Evolutionary conservation across 2,329 filamentous ascomycete genomes (phyloP).

Genomic region (Verticillium zaregamsianum): DNA sequence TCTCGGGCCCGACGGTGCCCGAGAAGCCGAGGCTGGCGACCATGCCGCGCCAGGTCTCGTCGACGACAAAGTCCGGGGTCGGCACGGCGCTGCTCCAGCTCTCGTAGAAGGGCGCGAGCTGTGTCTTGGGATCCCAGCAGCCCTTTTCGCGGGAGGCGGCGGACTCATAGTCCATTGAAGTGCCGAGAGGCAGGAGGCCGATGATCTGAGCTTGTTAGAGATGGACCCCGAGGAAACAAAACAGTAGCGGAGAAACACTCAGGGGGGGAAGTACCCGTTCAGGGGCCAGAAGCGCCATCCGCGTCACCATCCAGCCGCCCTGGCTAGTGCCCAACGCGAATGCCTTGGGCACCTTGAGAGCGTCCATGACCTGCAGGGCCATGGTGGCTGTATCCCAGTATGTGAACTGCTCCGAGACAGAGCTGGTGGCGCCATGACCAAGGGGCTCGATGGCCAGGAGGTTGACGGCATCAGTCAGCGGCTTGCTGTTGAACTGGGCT

Average conservation of each 20-base stretch:
- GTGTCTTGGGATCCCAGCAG: constrained; percentile 43
- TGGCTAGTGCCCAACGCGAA: constrained; percentile 49
- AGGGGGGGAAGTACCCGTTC: constrained; percentile 31
- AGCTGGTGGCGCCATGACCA: constrained; percentile 44
- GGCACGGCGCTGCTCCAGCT: constrained; percentile 32
- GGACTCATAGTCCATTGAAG: constrained; percentile 51
- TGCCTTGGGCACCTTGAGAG: constrained; percentile 40
- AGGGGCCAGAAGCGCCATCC: constrained; percentile 48
- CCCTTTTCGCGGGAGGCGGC: constrained; percentile 37
- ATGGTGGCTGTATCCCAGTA: constrained; percentile 53
- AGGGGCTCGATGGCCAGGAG: constrained; percentile 49
- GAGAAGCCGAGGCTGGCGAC: constrained; percentile 42
- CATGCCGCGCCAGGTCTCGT: constrained; percentile 40
- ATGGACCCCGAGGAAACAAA: not conserved
- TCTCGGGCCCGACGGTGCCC: constrained; percentile 28
- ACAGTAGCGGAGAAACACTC: not conserved
- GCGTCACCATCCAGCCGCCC: constrained; percentile 45
- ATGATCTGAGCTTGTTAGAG: constrained; percentile 29
- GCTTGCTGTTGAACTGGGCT: constrained; percentile 34
- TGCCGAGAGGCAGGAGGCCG: constrained; percentile 44
- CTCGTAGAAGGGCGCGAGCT: constrained; percentile 36
- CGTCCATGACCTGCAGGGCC: constrained; percentile 52
- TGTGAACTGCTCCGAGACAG: constrained; percentile 42
- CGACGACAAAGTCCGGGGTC: constrained; percentile 43
- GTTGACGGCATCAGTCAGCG: constrained; percentile 38